Conservation (phyloP, 805 yeast genomes). For the Yarrowia yakushimensis region DNA sequence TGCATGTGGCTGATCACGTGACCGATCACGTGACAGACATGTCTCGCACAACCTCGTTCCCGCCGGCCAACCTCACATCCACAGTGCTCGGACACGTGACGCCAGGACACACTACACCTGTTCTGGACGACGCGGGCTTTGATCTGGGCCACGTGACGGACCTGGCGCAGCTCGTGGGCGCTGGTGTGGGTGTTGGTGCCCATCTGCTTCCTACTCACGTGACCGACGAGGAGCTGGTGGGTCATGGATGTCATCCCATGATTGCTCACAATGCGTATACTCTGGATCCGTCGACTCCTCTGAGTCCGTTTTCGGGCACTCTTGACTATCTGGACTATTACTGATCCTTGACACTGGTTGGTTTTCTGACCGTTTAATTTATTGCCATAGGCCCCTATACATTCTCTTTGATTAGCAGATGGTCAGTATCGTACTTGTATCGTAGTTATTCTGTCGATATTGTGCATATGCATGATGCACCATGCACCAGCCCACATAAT, state of each 20-base stretch:
- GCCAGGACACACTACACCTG: background rate
- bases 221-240: background rate
- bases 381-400: background rate
- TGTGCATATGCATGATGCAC: too few species aligned
- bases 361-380: background rate
- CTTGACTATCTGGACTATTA: slow-evolving; percentile 6
- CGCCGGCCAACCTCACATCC: background rate
- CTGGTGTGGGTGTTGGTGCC: too few species aligned
- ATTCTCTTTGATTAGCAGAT: background rate
- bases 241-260: background rate
- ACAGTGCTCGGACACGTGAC: background rate
- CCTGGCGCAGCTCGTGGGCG: background rate
- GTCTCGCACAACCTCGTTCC: background rate
- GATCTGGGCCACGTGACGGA: background rate
- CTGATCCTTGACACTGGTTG: background rate
- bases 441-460: too few species aligned
- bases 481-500: too few species aligned
- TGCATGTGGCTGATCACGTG: background rate
- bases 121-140: background rate
- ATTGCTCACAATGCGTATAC: background rate
- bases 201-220: background rate
- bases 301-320: background rate
- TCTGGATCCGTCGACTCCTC: background rate
- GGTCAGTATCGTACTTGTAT: too few species aligned
- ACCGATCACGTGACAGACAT: background rate